Evolutionary conservation across 805 yeast species (phyloP), one percentile per base, ranked within the genome.

Genomic region (Zygosaccharomyces bailii): DNA sequence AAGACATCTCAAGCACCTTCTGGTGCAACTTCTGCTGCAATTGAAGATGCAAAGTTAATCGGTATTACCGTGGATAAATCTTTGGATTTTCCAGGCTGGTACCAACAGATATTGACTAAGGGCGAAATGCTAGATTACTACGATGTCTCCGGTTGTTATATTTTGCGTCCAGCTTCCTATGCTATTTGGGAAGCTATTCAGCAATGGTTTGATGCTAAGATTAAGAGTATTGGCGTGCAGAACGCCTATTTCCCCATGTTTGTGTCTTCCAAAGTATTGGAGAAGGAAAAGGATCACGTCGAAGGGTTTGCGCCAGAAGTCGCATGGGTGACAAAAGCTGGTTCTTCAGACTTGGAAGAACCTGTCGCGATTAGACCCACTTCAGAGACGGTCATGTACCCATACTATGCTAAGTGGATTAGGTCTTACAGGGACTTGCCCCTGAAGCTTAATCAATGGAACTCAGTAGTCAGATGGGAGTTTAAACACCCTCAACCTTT

Each of bases 241-340:
- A 93, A 93, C 70, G 84, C 97, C 19, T 91, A 91, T 68, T 93
- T 93, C 85, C 99, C 99, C 53, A 87, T 93, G 97, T 93, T 93
- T 63, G 98, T 93, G 40, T 89, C 97, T 7, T 75, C 86, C 37
- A 79, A 82, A 57, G 99, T 95, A 17, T 75, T 93, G 60, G 98
- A 95, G 72, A 88, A 83, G 72, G 99, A 93, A 75, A 93, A 93
- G 71, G 99, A 93, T 65, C 99, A 93, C 66, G 80, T 93, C 57
- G 99, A 93, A 70, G 99, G 99, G 35, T 93, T 93, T 67, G 99
- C 99, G 37, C 99, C 99, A 19, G 99, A 93, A 71, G 99, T 93
- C 45, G 99, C 99, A 19, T 93, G 99, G 99, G 99, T 93, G 56
- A 93, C 99, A 45, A 81, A 75, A 60, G 99, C 99, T 43, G 99